Evolutionary conservation across 371 early-diverging fungal species (phyloP), one percentile per base, ranked within the genome.

Genomic region (Zopfochytrium polystomum): DNA sequence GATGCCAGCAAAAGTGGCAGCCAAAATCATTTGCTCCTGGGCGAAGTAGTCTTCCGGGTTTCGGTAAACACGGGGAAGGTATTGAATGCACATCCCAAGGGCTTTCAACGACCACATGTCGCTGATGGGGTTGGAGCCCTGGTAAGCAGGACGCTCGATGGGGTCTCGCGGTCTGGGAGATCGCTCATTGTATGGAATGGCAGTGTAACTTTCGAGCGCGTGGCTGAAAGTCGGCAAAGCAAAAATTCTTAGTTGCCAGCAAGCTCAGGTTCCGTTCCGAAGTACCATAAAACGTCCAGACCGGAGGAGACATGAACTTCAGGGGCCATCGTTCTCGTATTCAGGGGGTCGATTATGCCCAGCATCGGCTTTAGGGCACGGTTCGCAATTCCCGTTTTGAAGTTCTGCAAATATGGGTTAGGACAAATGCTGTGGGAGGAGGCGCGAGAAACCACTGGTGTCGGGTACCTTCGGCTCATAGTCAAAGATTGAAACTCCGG

Each of bases 351-450:
- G 5, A 93, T 87, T 58, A 93, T 86, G 23, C 92, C 94, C 32
- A 93, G 80, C 46, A 84, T 75, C 2, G 94, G 94, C 65, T 90
- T 91, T 47, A 93, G 74, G 22, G 89, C 87, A 54, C 94, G 85
- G 58, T 84, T 85, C 51, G 94, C 90, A 67, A 93, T 92, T 45
- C 94, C 94, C 3, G 94, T 93, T 84, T 93, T 93, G 65, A 88
- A 87, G 35, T 84, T 81, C 60, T n/a, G n/a, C n/a, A n/a, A n/a
- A n/a, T n/a, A n/a, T n/a, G n/a, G n/a, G n/a, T n/a, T n/a, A n/a
- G n/a, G n/a, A n/a, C n/a, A n/a, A n/a, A n/a, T n/a, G n/a, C n/a
- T n/a, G n/a, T n/a, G n/a, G n/a, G n/a, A n/a, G n/a, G n/a, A n/a
- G n/a, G n/a, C n/a, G n/a, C n/a, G n/a, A n/a, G n/a, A n/a, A n/a